Evolutionary conservation across 1,284 basidiomycete genomes (phyloP).

Genomic region (Caloboletus firmus): DNA sequence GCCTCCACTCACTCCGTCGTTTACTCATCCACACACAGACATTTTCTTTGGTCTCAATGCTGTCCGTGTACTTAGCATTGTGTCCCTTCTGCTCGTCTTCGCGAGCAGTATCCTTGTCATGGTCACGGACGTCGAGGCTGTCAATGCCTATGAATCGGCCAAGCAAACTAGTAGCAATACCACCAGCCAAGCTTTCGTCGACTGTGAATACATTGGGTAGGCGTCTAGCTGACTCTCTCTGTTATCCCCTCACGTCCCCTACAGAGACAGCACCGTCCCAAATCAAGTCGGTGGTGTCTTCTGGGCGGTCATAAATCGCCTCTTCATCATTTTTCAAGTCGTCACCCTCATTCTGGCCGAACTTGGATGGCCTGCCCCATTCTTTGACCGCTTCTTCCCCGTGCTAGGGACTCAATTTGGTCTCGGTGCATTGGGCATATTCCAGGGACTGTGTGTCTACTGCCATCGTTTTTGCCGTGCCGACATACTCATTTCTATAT

Average conservation of each 20-base stretch:
- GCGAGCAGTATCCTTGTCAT: conserved; percentile 81
- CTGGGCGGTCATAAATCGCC: conserved; percentile 82
- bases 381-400: conserved; percentile 83
- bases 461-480: conserved; percentile 1
- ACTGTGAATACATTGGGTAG: conserved; percentile 79
- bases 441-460: conserved; percentile 70
- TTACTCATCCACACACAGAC: conserved; percentile 40
- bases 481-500: conserved; percentile 12
- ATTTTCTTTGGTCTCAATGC: conserved; percentile 79
- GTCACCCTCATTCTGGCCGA: conserved; percentile 80
- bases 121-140: conserved; percentile 75
- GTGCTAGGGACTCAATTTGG: conserved; percentile 80
- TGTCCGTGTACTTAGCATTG: conserved; percentile 75
- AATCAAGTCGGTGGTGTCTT: conserved; percentile 86
- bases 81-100: conserved; percentile 77
- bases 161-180: conserved; percentile 38
- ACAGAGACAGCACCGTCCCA: conserved; percentile 78
- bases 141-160: conserved; percentile 58
- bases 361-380: conserved; percentile 69
- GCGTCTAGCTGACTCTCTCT: conserved; percentile 27
- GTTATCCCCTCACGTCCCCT: conserved; percentile 11
- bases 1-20: not conserved
- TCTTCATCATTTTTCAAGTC: conserved; percentile 82
- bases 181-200: conserved; percentile 38
- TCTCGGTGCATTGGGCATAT: conserved; percentile 80